Evolutionary conservation across 805 yeast genomes (phyloP).

Genomic region (Jamesozyma rosinii): DNA sequence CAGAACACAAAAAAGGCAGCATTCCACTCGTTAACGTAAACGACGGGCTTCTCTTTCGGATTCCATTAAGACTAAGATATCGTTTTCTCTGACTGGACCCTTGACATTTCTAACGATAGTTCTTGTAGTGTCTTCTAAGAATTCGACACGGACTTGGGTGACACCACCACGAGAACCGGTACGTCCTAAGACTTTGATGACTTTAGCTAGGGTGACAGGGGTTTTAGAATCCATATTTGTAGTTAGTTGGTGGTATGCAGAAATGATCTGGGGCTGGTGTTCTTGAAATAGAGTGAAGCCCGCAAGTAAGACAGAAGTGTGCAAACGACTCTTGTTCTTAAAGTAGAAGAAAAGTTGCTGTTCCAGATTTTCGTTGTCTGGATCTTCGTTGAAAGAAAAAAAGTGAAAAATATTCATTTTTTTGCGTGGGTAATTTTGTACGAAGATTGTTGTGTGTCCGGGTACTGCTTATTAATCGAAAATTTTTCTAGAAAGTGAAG

Average conservation of each 20-base stretch:
- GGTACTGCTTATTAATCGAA: neutral
- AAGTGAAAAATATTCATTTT: neutral
- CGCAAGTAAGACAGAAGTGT: too few species aligned
- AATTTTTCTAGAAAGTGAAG: neutral
- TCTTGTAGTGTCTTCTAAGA: constrained; percentile 90
- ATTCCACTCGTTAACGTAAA: constrained; percentile 47
- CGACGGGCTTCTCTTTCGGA: constrained; percentile 99
- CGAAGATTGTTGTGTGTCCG: neutral
- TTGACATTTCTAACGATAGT: constrained; percentile 95
- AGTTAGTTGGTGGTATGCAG: neutral
- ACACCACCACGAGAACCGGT: constrained; percentile 99
- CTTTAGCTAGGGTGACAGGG: constrained; percentile 99
- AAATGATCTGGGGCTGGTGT: neutral
- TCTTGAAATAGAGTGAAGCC: too few species aligned
- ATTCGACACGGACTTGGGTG: constrained; percentile 96
- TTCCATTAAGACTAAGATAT: constrained; percentile 97
- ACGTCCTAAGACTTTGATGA: constrained; percentile 98
- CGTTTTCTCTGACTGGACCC: constrained; percentile 97
- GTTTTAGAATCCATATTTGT: constrained; percentile 42
- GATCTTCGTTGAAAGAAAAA: neutral
- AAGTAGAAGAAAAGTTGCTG: too few species aligned
- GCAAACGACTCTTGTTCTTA: neutral
- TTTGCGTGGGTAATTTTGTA: constrained; percentile 1
- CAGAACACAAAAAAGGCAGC: neutral
- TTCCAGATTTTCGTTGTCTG: neutral